Percentiles rank a stretch among this genome's conserved stretches.
Conservation (phyloP, 2,329 filamentous ascomycete genomes). For the Penicillium olsonii region DNA sequence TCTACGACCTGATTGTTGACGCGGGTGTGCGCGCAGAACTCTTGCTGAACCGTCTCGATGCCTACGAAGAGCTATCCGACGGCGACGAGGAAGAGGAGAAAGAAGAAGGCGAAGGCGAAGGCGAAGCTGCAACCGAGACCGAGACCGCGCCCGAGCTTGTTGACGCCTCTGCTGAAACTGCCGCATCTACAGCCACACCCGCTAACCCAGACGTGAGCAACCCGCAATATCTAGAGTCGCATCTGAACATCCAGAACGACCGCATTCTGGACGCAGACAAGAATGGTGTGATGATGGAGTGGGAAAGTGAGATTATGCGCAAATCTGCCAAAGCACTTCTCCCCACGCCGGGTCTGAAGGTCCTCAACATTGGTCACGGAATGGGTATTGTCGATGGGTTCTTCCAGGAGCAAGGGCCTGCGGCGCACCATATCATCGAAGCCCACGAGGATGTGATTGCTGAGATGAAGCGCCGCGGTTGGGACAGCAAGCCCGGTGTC, state of each 20-base stretch:
- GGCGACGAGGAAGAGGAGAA: constrained; percentile 37
- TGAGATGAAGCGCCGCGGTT: constrained; percentile 67
- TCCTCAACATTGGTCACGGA: constrained; percentile 85
- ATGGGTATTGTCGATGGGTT: constrained; percentile 86
- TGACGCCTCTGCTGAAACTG: constrained; percentile 17
- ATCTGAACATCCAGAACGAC: constrained; percentile 63
- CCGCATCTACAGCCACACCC: constrained; percentile 9
- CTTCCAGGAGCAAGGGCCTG: constrained; percentile 68
- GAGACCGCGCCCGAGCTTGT: constrained; percentile 28
- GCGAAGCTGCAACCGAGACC: not conserved
- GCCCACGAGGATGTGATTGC: constrained; percentile 76
- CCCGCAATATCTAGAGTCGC: constrained; percentile 67
- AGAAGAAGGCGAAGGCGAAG: constrained; percentile 21
- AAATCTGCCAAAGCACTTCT: constrained; percentile 70
- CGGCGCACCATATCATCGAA: constrained; percentile 80
- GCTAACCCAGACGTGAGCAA: constrained; percentile 56
- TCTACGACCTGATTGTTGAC: constrained; percentile 84
- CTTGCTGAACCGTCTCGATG: constrained; percentile 77
- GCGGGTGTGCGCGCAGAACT: constrained; percentile 90
- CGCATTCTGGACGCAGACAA: constrained; percentile 72
- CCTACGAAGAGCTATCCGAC: constrained; percentile 68
- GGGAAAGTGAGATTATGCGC: constrained; percentile 86
- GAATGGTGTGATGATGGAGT: constrained; percentile 93
- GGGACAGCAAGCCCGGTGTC: constrained; percentile 63
- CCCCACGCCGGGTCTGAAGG: constrained; percentile 62